These are phyloP conservation scores for Cystobasidium tubakii DNA, from an alignment of 768 basidiomycete genomes.

Conservation along the genomic window DNA sequence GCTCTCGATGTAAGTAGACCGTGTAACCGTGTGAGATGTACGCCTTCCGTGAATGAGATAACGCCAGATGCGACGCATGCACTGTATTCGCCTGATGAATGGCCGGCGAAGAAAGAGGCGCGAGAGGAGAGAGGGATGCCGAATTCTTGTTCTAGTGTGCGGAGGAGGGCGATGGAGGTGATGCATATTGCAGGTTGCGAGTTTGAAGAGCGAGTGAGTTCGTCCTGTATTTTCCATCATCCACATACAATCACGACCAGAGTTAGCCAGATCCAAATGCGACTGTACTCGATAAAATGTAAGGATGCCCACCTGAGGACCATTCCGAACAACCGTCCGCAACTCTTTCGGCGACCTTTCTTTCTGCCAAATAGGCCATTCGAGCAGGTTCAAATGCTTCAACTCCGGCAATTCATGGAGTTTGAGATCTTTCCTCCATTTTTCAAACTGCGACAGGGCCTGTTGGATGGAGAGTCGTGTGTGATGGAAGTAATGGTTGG, in stretches of 20 bases:
- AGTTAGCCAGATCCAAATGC: too few species aligned
- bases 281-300: too few species aligned
- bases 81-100: conserved; percentile 46
- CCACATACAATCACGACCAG: too few species aligned
- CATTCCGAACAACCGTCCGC: conserved; percentile 41
- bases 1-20: conserved; percentile 44
- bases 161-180: conserved; percentile 45
- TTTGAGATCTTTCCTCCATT: conserved; percentile 41
- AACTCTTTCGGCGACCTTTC: conserved; percentile 36
- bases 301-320: conserved; percentile 43
- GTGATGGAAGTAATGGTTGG: background rate
- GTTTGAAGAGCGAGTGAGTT: conserved; percentile 44
- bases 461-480: background rate
- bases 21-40: conserved; percentile 45
- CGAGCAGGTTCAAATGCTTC: conserved; percentile 41
- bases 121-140: conserved; percentile 26
- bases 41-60: conserved; percentile 43
- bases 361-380: conserved; percentile 42
- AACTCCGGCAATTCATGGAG: conserved; percentile 38
- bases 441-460: conserved; percentile 44
- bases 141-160: conserved; percentile 42
- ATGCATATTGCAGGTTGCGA: conserved; percentile 46
- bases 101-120: conserved; percentile 42
- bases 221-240: conserved; percentile 37
- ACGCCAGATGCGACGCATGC: conserved; percentile 45